Base-by-base conservation (phyloP, 495 filamentous ascomycete genomes). In the Talaromyces proteolyticus region DNA sequence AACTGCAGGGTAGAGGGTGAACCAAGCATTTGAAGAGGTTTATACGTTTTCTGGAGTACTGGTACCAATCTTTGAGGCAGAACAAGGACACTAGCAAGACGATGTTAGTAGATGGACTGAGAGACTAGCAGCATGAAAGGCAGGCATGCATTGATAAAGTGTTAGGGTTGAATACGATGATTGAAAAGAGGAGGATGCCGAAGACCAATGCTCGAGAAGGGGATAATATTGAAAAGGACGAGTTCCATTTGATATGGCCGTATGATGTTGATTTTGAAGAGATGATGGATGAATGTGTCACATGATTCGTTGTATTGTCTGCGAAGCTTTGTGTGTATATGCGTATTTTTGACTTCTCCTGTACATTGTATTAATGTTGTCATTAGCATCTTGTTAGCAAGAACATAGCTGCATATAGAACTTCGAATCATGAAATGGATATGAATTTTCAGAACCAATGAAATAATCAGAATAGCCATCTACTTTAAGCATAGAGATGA, bases 21-120 rank as follows among this genome's bases (percentile, higher is more conserved):
- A 56, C 18, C 70, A 73, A 49, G 70, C 60, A 0, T 67, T 72
- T 51, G 72, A 75, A 44, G 70, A 74, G 58, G 59, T 42, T 7
- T 57, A 44, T 24, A 53, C 25, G 19, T 49, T 63, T 16, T 55
- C 52, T 14, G 34, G 39, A 4, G 17, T 61, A 6, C 21, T 61
- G 11, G 44, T 18, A 6, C 14, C 44, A n/a, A n/a, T n/a, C n/a
- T 36, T 29, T 47, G 11, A 12, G 16, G 1, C 34, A 22, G 6
- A 6, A 22, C 7, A 19, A 16, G 11, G 38, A 20, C 11, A 41
- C 16, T 12, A 29, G 26, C 5, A 8, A 1, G 10, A 2, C 17
- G 34, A 20, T 14, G 8, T 17, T 20, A 47, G 26, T 6, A 19
- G 14, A 25, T 2, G 55, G 52, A 0, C 29, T 68, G 44, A 55